A percentile compares a stretch with the other conserved stretches of the same genome.
Evolutionary conservation across 371 early-diverging fungal species (phyloP).

Genomic region (Apophysomyces elegans): DNA sequence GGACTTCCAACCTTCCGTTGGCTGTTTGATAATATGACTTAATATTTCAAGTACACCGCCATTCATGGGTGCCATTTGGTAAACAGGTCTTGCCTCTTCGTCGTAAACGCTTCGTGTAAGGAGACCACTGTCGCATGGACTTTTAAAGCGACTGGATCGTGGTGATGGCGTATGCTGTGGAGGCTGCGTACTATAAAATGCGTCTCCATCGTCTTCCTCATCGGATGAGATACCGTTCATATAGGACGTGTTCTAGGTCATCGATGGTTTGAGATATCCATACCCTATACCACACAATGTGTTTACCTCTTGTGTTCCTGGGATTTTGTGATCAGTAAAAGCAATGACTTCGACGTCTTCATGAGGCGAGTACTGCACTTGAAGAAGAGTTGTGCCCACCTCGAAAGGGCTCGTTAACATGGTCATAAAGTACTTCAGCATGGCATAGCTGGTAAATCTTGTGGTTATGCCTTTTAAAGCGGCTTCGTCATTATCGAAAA

Average conservation of each 20-base stretch:
- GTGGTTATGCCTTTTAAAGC: slow-evolving; percentile 42
- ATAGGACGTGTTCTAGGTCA: slow-evolving; percentile 12
- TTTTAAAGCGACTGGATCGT: slow-evolving; percentile 6
- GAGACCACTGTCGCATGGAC: slow-evolving; percentile 18
- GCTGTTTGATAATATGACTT: slow-evolving; percentile 54
- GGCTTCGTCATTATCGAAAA: slow-evolving; percentile 22
- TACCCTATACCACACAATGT: neutral
- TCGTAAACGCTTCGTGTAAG: slow-evolving; percentile 60
- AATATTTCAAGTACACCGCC: slow-evolving; percentile 62
- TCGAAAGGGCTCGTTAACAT: slow-evolving; percentile 77
- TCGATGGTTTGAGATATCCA: slow-evolving; percentile 12
- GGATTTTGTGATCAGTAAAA: slow-evolving; percentile 19
- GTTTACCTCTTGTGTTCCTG: slow-evolving; percentile 7
- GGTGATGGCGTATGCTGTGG: slow-evolving; percentile 8
- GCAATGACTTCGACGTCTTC: slow-evolving; percentile 48
- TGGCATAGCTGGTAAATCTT: slow-evolving; percentile 65
- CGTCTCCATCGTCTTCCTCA: slow-evolving; percentile 38
- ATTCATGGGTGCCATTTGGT: slow-evolving; percentile 65
- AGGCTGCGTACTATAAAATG: slow-evolving; percentile 36
- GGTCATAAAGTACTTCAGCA: slow-evolving; percentile 66
- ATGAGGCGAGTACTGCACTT: slow-evolving; percentile 80
- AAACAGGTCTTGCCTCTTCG: slow-evolving; percentile 57
- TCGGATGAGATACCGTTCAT: slow-evolving; percentile 20
- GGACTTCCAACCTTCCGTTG: slow-evolving; percentile 67
- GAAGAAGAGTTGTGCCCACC: slow-evolving; percentile 76